Evolutionary conservation across 176 grass and related monocot species (phyloP), one percentile per base, ranked within the genome.

Genomic region (Oryza longistaminata): DNA sequence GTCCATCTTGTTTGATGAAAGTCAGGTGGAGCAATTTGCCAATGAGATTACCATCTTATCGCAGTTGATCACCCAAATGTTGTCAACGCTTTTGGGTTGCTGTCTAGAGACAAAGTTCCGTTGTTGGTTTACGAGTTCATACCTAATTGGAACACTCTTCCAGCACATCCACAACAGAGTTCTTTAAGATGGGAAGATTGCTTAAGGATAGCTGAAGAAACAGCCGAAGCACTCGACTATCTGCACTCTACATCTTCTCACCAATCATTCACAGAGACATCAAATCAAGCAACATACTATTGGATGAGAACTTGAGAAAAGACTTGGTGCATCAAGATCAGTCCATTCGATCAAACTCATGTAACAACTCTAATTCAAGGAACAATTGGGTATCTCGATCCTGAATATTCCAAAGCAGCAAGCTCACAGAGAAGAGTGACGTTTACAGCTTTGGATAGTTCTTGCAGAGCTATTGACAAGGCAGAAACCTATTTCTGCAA

Each of bases 361-460:
- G 27, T 92, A 50, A 92, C 91, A 39, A 92, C 91, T 50, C 81
- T 92, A 13, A 83, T 92, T 73, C 87, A 90, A 50, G 87, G 91
- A 27, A 92, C 91, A 11, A 75, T 92, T 71, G 91, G 91, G 0
- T 92, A 92, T 3, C 84, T 92, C 0, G 91, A 92, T 68, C 91
- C 91, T 27, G 87, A 92, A 84, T 92, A 90, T 70, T 90, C 9
- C 81, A 85, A 75, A 90, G 65, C n/a, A 22, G 85, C n/a, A 66
- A 69, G n/a, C 70, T 92, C 11, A 92, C 90, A 10, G 70, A 87
- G 2, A 92, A 68, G 58, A 92, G 90, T 45, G 90, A 92, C 4
- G 90, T 92, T 17, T 92, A 92, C 11, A 92, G 90, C 73, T 92
- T 92, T 5, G 90, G 87, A 44, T 92, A 33, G 87, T 92, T 74